These are phyloP conservation scores for Asterella californica DNA, from an alignment of 225 moss, liverwort and hornwort species.

Conservation along the genomic window DNA sequence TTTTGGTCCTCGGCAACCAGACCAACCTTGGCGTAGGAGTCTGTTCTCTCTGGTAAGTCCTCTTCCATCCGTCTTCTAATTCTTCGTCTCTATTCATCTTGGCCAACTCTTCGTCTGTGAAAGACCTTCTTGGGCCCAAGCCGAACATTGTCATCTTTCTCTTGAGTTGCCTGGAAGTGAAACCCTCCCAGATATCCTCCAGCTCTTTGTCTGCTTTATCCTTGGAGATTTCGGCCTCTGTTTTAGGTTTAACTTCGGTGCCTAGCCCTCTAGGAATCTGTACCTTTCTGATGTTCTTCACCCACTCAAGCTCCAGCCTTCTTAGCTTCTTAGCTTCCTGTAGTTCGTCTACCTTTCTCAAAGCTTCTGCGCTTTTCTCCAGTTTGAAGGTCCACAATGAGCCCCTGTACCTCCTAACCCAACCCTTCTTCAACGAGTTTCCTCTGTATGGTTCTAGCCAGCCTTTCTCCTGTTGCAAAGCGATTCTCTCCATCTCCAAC, in stretches of 20 bases:
- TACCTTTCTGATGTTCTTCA: slow-evolving; percentile 30
- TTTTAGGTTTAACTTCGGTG: slow-evolving; percentile 28
- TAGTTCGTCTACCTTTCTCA: slow-evolving; percentile 36
- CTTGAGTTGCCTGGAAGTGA: slow-evolving; percentile 26
- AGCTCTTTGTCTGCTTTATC: slow-evolving; percentile 27
- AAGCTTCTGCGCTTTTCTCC: slow-evolving; percentile 33
- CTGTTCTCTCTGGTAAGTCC: slow-evolving; percentile 23
- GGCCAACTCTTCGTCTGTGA: slow-evolving; percentile 29
- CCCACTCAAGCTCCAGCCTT: slow-evolving; percentile 44
- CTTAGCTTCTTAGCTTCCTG: slow-evolving; percentile 30
- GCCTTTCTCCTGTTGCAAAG: slow-evolving; percentile 39
- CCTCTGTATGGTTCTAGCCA: slow-evolving; percentile 45
- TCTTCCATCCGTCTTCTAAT: slow-evolving; percentile 33
- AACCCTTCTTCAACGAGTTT: slow-evolving; percentile 39
- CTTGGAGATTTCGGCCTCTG: slow-evolving; percentile 20
- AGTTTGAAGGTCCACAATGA: slow-evolving; percentile 35
- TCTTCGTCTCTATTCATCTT: slow-evolving; percentile 31
- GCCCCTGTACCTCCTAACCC: slow-evolving; percentile 41
- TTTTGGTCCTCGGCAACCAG: slow-evolving; percentile 32
- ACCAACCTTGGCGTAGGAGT: slow-evolving; percentile 26
- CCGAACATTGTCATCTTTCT: slow-evolving; percentile 38
- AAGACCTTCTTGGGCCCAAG: slow-evolving; percentile 36
- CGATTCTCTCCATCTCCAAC: slow-evolving; percentile 33
- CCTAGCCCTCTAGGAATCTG: slow-evolving; percentile 31
- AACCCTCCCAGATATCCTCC: slow-evolving; percentile 30